Percentiles rank a stretch among this genome's conserved stretches.
Evolutionary conservation across 75 land plant genomes (phyloP).

Genomic region (Pseudotsuga menziesii): DNA sequence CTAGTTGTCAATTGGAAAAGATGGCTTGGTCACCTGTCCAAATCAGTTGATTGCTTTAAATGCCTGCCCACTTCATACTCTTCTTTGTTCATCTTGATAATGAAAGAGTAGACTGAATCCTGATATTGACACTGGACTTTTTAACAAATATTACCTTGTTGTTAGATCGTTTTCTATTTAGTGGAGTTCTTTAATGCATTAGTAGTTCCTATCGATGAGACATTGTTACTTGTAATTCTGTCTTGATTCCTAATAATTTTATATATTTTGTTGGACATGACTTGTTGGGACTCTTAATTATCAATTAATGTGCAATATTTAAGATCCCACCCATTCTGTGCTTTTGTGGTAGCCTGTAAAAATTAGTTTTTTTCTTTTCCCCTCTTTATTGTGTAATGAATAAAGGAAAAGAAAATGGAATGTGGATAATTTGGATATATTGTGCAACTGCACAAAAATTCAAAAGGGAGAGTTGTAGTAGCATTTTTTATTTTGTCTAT

Average conservation of each 20-base stretch:
- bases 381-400: neutral
- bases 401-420: neutral
- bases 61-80: neutral
- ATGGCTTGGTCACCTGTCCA: neutral
- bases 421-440: neutral
- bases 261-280: neutral
- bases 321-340: neutral
- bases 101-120: neutral
- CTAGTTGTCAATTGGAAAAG: neutral
- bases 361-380: too few relatives aligned
- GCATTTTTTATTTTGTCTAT: neutral
- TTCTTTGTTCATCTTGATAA: neutral
- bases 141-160: neutral
- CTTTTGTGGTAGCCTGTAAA: too few relatives aligned
- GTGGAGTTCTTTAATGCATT: neutral
- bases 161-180: neutral
- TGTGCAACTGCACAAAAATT: neutral
- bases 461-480: neutral
- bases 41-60: neutral
- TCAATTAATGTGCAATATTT: neutral
- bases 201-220: neutral
- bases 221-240: neutral
- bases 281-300: neutral
- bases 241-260: neutral
- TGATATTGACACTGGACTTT: neutral